Conservation (phyloP, 2,329 filamentous ascomycete species). For the Colletotrichum horii region DNA sequence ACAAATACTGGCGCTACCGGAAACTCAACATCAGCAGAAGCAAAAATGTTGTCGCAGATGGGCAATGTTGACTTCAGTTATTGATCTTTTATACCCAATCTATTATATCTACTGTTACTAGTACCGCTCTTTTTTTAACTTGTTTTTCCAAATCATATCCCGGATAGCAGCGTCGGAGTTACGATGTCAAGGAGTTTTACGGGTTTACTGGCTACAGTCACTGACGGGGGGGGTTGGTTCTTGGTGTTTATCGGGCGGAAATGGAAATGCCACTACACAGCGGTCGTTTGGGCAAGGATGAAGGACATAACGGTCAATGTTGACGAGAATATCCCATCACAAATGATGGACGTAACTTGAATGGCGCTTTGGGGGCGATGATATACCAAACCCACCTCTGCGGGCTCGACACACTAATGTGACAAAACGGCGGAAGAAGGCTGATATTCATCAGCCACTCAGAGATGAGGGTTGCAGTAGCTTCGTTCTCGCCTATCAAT, state of each 20-base stretch:
- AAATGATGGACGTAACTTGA: background rate
- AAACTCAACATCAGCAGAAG: slow-evolving; percentile 50
- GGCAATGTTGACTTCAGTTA: slow-evolving; percentile 69
- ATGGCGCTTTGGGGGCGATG: background rate
- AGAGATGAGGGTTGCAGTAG: background rate
- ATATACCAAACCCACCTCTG: slow-evolving; percentile 3
- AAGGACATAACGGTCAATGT: slow-evolving; percentile 14
- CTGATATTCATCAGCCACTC: background rate
- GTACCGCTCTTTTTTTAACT: slow-evolving; percentile 14
- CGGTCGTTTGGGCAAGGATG: slow-evolving; percentile 6
- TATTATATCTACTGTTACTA: slow-evolving; percentile 21
- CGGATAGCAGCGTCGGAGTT: slow-evolving; percentile 39
- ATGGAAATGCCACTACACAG: slow-evolving; percentile 7
- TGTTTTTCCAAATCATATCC: slow-evolving; percentile 21
- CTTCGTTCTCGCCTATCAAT: slow-evolving; percentile 10
- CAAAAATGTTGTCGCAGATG: slow-evolving; percentile 55
- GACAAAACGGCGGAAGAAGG: background rate
- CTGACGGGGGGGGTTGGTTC: slow-evolving; percentile 16
- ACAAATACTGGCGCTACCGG: slow-evolving; percentile 32
- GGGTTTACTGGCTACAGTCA: slow-evolving; percentile 6
- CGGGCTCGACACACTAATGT: background rate
- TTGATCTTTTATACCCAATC: slow-evolving; percentile 39
- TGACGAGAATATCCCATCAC: slow-evolving; percentile 13
- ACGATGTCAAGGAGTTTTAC: slow-evolving; percentile 33
- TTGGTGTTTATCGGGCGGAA: slow-evolving; percentile 5